A percentile compares a stretch with the other conserved stretches of the same genome.
These are phyloP conservation scores for Saussurea involucrata DNA, from an alignment of 129 eudicot genomes.

Conservation along the genomic window DNA sequence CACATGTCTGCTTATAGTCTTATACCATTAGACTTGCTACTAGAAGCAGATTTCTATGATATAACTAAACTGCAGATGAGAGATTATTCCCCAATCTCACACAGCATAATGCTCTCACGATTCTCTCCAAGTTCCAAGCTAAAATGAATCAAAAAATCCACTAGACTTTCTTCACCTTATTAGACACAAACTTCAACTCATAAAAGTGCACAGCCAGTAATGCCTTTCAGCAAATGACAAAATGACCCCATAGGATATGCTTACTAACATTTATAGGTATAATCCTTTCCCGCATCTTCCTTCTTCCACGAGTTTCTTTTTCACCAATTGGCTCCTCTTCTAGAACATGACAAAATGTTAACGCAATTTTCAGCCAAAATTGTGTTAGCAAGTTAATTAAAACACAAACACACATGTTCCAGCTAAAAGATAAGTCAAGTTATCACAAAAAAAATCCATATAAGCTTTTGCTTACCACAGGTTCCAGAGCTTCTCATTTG, in stretches of 20 bases:
- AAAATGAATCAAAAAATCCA: background rate
- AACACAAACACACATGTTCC: background rate
- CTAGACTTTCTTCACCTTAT: background rate
- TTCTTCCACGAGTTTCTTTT: constrained; percentile 52
- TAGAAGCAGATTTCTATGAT: background rate
- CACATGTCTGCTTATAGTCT: background rate
- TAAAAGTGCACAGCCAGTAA: background rate
- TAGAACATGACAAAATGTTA: constrained; percentile 30
- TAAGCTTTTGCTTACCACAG: background rate
- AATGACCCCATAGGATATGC: constrained; percentile 17
- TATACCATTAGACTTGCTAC: constrained; percentile 9
- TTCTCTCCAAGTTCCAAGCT: background rate
- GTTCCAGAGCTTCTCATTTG: background rate
- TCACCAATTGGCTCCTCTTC: constrained; percentile 52
- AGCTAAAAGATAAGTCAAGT: background rate
- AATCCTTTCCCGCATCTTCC: constrained; percentile 32
- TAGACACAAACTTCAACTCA: background rate
- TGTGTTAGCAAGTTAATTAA: background rate
- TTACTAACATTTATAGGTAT: constrained; percentile 48
- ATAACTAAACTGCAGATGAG: constrained; percentile 1
- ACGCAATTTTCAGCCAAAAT: constrained; percentile 10
- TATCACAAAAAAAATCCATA: background rate
- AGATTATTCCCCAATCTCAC: background rate
- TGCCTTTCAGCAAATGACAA: background rate
- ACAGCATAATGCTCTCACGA: background rate